Evolutionary conservation across 345 rosid genomes (phyloP).

Genomic region (Eucalyptus erythrocorys): DNA sequence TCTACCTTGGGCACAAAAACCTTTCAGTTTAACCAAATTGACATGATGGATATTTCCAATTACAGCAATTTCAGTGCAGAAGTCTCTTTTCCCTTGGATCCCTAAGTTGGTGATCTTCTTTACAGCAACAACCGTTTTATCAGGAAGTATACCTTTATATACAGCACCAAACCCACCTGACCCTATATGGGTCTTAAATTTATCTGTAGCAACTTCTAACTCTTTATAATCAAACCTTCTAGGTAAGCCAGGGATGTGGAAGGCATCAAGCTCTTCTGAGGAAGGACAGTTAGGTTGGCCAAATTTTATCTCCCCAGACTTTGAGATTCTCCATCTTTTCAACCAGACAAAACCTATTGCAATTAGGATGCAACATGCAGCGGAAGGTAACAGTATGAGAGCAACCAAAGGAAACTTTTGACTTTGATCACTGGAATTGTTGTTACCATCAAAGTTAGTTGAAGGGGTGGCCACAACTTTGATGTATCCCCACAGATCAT

Average conservation of each 20-base stretch:
- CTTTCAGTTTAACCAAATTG: slow-evolving; percentile 66
- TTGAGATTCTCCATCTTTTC: slow-evolving; percentile 34
- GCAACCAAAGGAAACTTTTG: slow-evolving; percentile 38
- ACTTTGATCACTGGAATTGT: slow-evolving; percentile 2
- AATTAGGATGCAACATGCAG: slow-evolving; percentile 27
- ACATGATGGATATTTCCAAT: slow-evolving; percentile 73
- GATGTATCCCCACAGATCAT: slow-evolving; percentile 31
- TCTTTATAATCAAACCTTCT: slow-evolving; percentile 51
- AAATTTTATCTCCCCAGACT: slow-evolving; percentile 11
- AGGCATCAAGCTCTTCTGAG: slow-evolving; percentile 57
- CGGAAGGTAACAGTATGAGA: slow-evolving; percentile 52
- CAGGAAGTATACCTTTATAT: slow-evolving; percentile 40
- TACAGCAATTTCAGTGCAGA: slow-evolving; percentile 65
- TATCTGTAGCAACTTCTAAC: slow-evolving; percentile 50
- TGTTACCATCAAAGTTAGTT: not conserved
- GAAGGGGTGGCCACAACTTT: slow-evolving; percentile 27
- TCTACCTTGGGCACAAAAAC: slow-evolving; percentile 63
- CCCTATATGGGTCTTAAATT: slow-evolving; percentile 50
- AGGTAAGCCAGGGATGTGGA: slow-evolving; percentile 70
- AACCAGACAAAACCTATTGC: slow-evolving; percentile 38
- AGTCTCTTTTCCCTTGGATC: slow-evolving; percentile 57
- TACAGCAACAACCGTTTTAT: slow-evolving; percentile 45
- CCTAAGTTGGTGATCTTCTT: slow-evolving; percentile 58
- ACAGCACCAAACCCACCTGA: slow-evolving; percentile 80
- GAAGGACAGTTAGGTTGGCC: slow-evolving; percentile 14